Conservation (phyloP, 306 rosid species). For the Trichosanthes truncata region DNA sequence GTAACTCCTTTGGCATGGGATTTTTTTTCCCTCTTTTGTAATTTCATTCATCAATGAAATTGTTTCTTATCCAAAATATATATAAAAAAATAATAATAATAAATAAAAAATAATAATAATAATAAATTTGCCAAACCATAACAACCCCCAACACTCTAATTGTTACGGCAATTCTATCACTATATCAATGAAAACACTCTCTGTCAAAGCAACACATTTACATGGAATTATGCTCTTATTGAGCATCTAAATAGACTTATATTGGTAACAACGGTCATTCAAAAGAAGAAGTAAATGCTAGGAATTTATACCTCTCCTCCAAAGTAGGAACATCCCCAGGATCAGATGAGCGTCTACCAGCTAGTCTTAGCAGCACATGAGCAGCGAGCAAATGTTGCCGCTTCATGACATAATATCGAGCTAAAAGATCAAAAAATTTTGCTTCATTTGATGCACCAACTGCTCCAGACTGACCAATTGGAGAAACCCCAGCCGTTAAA, state of each 20-base stretch:
- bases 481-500: slow-evolving; percentile 49
- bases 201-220: not conserved
- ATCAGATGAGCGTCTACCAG: slow-evolving; percentile 67
- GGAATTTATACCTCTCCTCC: slow-evolving; percentile 56
- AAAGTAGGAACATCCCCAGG: slow-evolving; percentile 57
- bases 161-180: not conserved
- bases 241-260: not conserved
- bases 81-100: too few species aligned
- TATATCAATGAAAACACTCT: not conserved
- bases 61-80: too few species aligned
- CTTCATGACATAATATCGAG: slow-evolving; percentile 78
- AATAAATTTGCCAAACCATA: not conserved
- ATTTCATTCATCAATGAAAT: too few species aligned
- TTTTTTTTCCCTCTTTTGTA: too few species aligned
- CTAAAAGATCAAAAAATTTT: slow-evolving; percentile 83
- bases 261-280: not conserved
- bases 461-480: slow-evolving; percentile 54
- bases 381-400: slow-evolving; percentile 95
- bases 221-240: slow-evolving; percentile 11
- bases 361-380: slow-evolving; percentile 69
- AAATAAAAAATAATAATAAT: too few species aligned
- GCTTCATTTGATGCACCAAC: slow-evolving; percentile 49
- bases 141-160: not conserved
- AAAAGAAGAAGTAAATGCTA: not conserved
- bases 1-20: too few species aligned